Conservation (phyloP, 176 grass and related monocot species). For the Oryza officinalis region DNA sequence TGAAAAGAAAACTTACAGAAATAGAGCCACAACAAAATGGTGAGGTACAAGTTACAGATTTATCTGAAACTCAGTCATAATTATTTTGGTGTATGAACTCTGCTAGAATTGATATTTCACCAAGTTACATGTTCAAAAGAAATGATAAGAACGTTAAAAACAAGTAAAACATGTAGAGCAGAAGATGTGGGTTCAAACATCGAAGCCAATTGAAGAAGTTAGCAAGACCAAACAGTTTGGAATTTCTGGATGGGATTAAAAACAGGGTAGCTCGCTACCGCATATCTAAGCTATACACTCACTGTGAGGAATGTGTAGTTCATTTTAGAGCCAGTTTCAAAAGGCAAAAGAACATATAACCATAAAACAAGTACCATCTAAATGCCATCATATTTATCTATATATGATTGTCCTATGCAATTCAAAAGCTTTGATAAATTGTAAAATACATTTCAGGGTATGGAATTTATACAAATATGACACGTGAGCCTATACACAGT, state of each 20-base stretch:
- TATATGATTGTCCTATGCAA: not conserved
- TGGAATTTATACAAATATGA: conserved; percentile 1
- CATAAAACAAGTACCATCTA: not conserved
- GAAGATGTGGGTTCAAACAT: not conserved
- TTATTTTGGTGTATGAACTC: not conserved
- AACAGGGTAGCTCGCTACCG: too few species aligned
- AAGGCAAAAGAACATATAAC: not conserved
- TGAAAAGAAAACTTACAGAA: conserved; percentile 6
- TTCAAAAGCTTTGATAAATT: not conserved
- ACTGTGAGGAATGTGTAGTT: not conserved
- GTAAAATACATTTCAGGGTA: not conserved
- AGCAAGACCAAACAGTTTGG: not conserved
- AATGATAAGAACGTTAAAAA: not conserved
- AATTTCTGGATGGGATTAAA: too few species aligned
- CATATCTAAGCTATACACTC: not conserved
- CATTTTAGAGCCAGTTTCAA: not conserved
- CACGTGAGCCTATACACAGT: not conserved
- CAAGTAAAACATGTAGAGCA: not conserved
- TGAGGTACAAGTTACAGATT: not conserved
- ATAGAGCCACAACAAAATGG: not conserved
- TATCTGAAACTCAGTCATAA: not conserved
- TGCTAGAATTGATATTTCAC: not conserved
- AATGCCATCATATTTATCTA: not conserved
- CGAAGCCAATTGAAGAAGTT: not conserved
- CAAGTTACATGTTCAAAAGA: conserved; percentile 8